Base-by-base conservation (phyloP, 2,329 filamentous ascomycete species). In the Colletotrichum graminicola region DNA sequence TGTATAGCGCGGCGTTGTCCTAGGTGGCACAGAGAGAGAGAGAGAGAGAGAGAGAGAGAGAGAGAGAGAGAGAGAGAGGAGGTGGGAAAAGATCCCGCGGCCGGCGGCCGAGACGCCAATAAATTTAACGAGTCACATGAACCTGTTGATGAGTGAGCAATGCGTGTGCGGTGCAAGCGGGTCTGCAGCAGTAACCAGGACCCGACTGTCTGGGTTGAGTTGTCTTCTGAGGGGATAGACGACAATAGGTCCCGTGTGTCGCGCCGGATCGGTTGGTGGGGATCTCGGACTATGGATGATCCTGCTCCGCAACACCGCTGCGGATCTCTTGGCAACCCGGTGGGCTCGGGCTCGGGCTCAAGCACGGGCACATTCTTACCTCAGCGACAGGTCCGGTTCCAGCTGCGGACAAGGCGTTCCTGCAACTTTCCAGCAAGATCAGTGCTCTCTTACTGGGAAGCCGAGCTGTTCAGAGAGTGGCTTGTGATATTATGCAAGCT, bases 1-100 rank as follows among this genome's bases (percentile, higher is more conserved):
- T 71, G 65, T 67, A 47, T 43, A 71, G 70, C 70, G 62, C 49
- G 66, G 70, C 67, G 67, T 70, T 72, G 60, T 71, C 67, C 67
- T n/a, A 26, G 61, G 56, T 52, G 61, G 54, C 39, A 51, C 29
- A 41, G 65, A 63, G 21, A 29, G 41, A 21, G 6, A 14, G 36
- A 3, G 6, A 18, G 8, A n/a, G n/a, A n/a, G n/a, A n/a, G n/a
- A n/a, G n/a, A n/a, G n/a, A n/a, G n/a, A n/a, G n/a, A n/a, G n/a
- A n/a, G n/a, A n/a, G n/a, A 41, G 65, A 63, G 21, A 29, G 41
- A 21, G 6, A 14, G 36, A 3, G 6, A 18, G 8, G 41, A 21
- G 41, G 41, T 6, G 49, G 32, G 12, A 29, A 62, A 66, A 71
- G 55, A 71, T 23, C 26, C 57, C 34, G 14, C 18, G 56, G 49